phyloP scores from a whole-genome alignment of 495 filamentous ascomycete species.

The Baudoinia panamericana region DNA sequence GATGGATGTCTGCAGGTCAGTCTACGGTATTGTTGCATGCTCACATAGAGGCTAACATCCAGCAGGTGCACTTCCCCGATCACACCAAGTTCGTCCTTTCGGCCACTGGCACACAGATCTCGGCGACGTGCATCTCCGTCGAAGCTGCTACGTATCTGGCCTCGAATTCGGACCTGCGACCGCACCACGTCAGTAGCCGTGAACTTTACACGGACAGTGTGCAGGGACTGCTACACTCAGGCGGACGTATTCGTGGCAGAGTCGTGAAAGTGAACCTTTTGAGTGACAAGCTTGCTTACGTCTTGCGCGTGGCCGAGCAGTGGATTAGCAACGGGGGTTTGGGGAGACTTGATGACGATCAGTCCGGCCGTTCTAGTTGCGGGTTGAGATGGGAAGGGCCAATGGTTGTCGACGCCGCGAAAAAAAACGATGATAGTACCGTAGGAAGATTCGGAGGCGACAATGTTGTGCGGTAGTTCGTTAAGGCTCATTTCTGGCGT shows the following conservation, averaged over 20 bases:
- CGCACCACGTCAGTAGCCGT: slow-evolving; percentile 49
- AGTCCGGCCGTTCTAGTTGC: too few relatives aligned
- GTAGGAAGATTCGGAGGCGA: slow-evolving; percentile 61
- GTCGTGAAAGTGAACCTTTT: slow-evolving; percentile 69
- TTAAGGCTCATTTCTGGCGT: too few relatives aligned
- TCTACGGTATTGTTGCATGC: too few relatives aligned
- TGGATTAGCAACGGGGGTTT: slow-evolving; percentile 64
- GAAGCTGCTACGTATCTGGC: slow-evolving; percentile 51
- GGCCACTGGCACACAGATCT: slow-evolving; percentile 58
- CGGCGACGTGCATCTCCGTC: slow-evolving; percentile 71
- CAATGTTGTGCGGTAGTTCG: too few relatives aligned
- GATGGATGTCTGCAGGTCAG: slow-evolving; percentile 74
- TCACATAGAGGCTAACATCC: too few relatives aligned
- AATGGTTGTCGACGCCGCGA: slow-evolving; percentile 2
- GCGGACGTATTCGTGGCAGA: slow-evolving; percentile 44
- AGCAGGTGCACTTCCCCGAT: slow-evolving; percentile 88
- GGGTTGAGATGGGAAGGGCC: slow-evolving; percentile 60
- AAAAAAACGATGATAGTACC: slow-evolving; percentile 8
- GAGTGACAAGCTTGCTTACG: slow-evolving; percentile 63
- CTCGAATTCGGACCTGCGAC: slow-evolving; percentile 49
- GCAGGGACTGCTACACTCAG: slow-evolving; percentile 32
- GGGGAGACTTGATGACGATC: slow-evolving; percentile 41
- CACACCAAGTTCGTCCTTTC: slow-evolving; percentile 87
- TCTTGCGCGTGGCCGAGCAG: slow-evolving; percentile 52
- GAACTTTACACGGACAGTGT: slow-evolving; percentile 48